A percentile compares a stretch with the other conserved stretches of the same genome.
Evolutionary conservation across 23 red algal species (phyloP).

Genomic region (Gracilaria gracilis): DNA sequence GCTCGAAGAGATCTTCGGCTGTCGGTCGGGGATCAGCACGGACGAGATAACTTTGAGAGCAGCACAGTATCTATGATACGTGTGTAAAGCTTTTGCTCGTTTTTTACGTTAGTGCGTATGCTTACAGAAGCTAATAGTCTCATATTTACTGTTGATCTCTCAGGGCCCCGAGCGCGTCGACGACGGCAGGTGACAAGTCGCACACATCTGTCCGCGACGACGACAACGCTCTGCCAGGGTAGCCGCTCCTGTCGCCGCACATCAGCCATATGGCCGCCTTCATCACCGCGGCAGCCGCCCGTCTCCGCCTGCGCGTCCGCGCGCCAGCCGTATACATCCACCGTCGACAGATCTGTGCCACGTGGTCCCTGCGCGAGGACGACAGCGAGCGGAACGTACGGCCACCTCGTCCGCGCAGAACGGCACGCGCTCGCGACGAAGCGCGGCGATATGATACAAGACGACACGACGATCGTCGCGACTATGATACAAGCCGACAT

Average conservation of each 20-base stretch:
- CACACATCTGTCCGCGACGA: neutral
- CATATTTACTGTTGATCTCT: neutral
- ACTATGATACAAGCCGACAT: no score
- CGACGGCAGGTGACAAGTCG: no score
- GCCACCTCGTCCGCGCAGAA: neutral
- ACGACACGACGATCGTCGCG: no score
- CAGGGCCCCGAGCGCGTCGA: no score
- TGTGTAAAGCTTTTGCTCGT: no score
- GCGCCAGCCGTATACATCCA: neutral
- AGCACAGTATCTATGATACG: no score
- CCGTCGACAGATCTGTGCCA: neutral
- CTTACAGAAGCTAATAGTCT: neutral
- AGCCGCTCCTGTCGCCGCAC: neutral
- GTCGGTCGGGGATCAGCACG: no score
- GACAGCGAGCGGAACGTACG: neutral
- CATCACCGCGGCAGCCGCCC: neutral
- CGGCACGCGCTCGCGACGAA: neutral
- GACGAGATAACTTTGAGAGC: neutral
- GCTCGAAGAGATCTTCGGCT: no score
- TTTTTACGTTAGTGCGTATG: no score
- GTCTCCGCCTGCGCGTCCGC: neutral
- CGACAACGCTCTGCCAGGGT: neutral
- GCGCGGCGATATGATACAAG: neutral
- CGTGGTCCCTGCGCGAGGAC: conserved; percentile 14
- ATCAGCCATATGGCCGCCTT: neutral